These are phyloP conservation scores for Paracorniculantispora psalliotae DNA, from an alignment of 2,329 filamentous ascomycete genomes.

Conservation along the genomic window DNA sequence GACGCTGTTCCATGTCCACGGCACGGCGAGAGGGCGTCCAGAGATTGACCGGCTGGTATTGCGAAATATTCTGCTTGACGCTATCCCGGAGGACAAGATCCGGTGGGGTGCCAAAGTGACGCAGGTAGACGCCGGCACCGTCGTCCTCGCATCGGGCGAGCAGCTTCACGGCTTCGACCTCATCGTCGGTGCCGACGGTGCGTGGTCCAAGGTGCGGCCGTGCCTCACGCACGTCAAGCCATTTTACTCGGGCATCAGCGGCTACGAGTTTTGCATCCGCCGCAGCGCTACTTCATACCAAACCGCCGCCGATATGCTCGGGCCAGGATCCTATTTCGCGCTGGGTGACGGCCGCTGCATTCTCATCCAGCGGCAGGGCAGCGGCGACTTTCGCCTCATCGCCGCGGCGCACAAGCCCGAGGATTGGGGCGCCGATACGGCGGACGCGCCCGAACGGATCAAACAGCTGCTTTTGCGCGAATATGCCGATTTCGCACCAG, in stretches of 20 bases:
- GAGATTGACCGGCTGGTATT: conserved; percentile 42
- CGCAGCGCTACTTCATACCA: conserved; percentile 39
- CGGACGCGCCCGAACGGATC: not conserved
- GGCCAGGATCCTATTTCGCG: conserved; percentile 32
- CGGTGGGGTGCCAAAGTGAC: conserved; percentile 32
- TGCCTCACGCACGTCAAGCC: conserved; percentile 22
- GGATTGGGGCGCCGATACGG: not conserved
- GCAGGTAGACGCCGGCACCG: not conserved
- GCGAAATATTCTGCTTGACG: conserved; percentile 36
- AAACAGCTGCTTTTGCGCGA: not conserved
- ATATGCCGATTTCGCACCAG: conserved; percentile 17
- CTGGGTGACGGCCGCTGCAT: not conserved
- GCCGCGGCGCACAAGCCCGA: conserved; percentile 34
- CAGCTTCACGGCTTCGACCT: conserved; percentile 35
- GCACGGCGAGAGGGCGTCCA: conserved; percentile 8
- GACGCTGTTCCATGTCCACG: conserved; percentile 25
- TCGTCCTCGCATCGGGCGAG: conserved; percentile 11
- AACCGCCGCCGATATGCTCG: conserved; percentile 40
- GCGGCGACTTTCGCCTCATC: conserved; percentile 41
- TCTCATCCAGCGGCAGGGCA: conserved; percentile 35
- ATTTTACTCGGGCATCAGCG: conserved; percentile 9
- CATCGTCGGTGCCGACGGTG: conserved; percentile 33
- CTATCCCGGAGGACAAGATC: conserved; percentile 36
- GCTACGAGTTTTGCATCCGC: conserved; percentile 10
- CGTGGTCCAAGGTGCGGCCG: conserved; percentile 32